Evolutionary conservation across 495 filamentous ascomycete species (phyloP).

Genomic region (Talaromyces adpressus): DNA sequence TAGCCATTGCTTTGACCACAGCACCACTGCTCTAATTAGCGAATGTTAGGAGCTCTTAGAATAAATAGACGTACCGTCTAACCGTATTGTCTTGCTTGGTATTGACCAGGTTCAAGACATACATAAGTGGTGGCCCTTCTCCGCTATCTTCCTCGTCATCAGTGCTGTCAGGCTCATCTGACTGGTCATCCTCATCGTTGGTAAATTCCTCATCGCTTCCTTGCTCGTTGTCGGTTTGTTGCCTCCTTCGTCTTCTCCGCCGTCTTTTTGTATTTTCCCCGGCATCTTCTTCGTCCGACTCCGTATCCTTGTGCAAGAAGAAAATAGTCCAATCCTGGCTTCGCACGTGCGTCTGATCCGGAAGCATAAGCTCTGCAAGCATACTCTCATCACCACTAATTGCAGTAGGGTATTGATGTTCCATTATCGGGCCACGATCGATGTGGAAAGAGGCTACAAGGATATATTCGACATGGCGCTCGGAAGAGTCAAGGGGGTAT

Average conservation of each 20-base stretch:
- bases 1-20: conserved; percentile 98
- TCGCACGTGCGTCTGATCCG: conserved; percentile 90
- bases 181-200: conserved; percentile 38
- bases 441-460: conserved; percentile 98
- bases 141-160: conserved; percentile 53
- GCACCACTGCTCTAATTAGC: conserved; percentile 58
- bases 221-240: conserved; percentile 38
- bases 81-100: conserved; percentile 92
- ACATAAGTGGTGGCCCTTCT: conserved; percentile 85
- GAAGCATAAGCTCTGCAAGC: conserved; percentile 97
- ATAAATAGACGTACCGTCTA: conserved; percentile 50
- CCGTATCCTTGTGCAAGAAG: conserved; percentile 93
- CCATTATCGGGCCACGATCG: conserved; percentile 93
- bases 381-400: conserved; percentile 98
- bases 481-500: conserved; percentile 69
- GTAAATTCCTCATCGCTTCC: conserved; percentile 41
- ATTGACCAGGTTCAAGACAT: conserved; percentile 95
- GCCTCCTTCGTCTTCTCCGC: conserved; percentile 22
- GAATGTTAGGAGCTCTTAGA: background rate
- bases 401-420: conserved; percentile 89
- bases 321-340: conserved; percentile 99
- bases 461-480: conserved; percentile 98
- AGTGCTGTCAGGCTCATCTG: conserved; percentile 40
- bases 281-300: conserved; percentile 66
- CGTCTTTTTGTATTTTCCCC: conserved; percentile 41